Evolutionary conservation across 1,284 basidiomycete genomes (phyloP).

Genomic region (Cryptococcus deneoformans): DNA sequence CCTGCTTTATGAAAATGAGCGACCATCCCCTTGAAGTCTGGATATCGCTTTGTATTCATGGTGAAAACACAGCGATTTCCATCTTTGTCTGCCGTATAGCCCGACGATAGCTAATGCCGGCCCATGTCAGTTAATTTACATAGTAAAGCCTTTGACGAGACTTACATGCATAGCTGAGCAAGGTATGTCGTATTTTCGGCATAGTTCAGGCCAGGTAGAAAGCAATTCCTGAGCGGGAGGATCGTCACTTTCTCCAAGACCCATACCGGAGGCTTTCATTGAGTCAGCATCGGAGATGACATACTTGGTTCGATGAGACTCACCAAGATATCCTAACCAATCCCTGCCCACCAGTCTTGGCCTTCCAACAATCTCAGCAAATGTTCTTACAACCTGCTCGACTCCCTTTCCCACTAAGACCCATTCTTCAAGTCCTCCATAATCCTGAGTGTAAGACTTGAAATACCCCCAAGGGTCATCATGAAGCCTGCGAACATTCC

Average conservation of each 20-base stretch:
- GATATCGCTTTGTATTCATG: conserved; percentile 32
- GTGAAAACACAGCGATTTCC: conserved; percentile 50
- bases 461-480: conserved; percentile 52
- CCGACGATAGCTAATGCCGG: conserved; percentile 6
- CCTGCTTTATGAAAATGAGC: no score
- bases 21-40: no score
- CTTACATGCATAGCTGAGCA: conserved; percentile 46
- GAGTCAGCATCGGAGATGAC: not conserved
- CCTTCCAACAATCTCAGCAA: no score
- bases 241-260: conserved; percentile 47
- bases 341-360: no score
- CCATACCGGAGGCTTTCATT: conserved; percentile 42
- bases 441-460: conserved; percentile 48
- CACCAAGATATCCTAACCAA: no score
- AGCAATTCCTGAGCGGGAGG: conserved; percentile 51
- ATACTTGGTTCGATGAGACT: no score
- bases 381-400: no score
- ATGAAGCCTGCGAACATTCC: conserved; percentile 48
- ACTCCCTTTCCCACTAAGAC: conserved; percentile 35
- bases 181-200: conserved; percentile 50
- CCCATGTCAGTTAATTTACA: not conserved
- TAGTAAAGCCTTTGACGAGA: not conserved
- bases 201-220: conserved; percentile 47
- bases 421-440: conserved; percentile 51
- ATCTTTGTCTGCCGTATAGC: conserved; percentile 49